Percentiles rank a stretch among this genome's conserved stretches.
Conservation (phyloP, 1,139 yeast species). For the Protomyces pachydermus region DNA sequence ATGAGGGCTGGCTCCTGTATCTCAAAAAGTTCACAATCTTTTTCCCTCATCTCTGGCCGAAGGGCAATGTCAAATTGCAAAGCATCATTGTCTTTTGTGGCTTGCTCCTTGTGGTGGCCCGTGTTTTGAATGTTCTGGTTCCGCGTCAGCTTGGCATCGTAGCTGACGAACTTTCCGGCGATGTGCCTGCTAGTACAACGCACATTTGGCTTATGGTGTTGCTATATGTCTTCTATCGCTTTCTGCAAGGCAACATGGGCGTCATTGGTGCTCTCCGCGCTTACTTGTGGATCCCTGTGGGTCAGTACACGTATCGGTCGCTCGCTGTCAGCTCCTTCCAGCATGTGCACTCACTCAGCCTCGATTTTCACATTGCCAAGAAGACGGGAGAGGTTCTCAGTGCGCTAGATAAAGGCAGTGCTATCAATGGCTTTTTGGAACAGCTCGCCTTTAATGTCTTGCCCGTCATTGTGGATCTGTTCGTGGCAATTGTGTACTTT, state of each 20-base stretch:
- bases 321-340: constrained; percentile 83
- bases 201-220: constrained; percentile 76
- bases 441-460: constrained; percentile 65
- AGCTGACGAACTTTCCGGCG: constrained; percentile 30
- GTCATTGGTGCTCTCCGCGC: constrained; percentile 87
- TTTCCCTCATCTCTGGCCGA: constrained; percentile 76
- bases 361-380: constrained; percentile 80
- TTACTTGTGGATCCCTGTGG: constrained; percentile 90
- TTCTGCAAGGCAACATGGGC: constrained; percentile 53
- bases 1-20: constrained; percentile 22
- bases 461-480: constrained; percentile 83
- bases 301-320: constrained; percentile 87
- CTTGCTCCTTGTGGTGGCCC: constrained; percentile 28
- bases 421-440: constrained; percentile 82
- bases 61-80: constrained; percentile 75
- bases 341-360: constrained; percentile 75
- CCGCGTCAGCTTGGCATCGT: constrained; percentile 34
- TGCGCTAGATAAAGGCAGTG: constrained; percentile 94
- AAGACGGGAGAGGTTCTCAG: constrained; percentile 95
- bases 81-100: constrained; percentile 72
- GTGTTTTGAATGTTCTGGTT: constrained; percentile 31
- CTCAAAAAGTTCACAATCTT: constrained; percentile 34
- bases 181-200: constrained; percentile 14
- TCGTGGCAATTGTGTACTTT: constrained; percentile 72
- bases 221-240: constrained; percentile 69